Evolutionary conservation across 441 rosid species (phyloP), one percentile per base, ranked within the genome.

Genomic region (Croton laevigatus): DNA sequence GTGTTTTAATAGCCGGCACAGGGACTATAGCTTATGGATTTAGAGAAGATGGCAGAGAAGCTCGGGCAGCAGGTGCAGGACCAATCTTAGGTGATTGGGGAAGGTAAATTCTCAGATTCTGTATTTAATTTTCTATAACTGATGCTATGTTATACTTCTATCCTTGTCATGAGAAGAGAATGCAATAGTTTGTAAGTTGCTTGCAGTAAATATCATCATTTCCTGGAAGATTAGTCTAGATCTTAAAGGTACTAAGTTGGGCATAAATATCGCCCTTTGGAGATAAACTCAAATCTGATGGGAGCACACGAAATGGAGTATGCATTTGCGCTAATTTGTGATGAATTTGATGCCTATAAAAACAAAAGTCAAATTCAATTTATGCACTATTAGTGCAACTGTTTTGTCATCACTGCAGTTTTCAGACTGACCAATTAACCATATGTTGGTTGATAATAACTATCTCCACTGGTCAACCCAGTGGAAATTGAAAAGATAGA

Each of bases 31-130:
- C 98, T 44, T 95, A 89, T 84, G 99, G 98, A 59, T 88, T 93
- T 71, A 87, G 89, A 23, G 91, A 86, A 83, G 96, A 86, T 78
- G 97, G 99, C 51, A 84, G 86, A 80, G 89, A 93, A 71, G 99
- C 97, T 69, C 81, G 97, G 46, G 97, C 97, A 42, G 91, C 93
- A 74, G 98, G 99, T 68, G 99, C 93, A 46, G 99, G 99, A 55
- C 99, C 99, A 38, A 77, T 85, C 80, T 82, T 95, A 77, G 99
- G 99, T 36, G 99, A 95, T 66, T 87, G 97, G 97, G 99, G 98
- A 79, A 95, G 97, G 98, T 90, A 78, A 17, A 62, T 75, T 71
- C 20, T 53, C 46, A 44, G 32, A 40, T 59, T 60, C 5, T 20
- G 10, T n/a, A 9, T 34, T 54, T 45, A 17, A 42, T 36, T 36